Conservation (phyloP, 2,329 filamentous ascomycete species). For the Aspergillus pseudoglaucus region DNA sequence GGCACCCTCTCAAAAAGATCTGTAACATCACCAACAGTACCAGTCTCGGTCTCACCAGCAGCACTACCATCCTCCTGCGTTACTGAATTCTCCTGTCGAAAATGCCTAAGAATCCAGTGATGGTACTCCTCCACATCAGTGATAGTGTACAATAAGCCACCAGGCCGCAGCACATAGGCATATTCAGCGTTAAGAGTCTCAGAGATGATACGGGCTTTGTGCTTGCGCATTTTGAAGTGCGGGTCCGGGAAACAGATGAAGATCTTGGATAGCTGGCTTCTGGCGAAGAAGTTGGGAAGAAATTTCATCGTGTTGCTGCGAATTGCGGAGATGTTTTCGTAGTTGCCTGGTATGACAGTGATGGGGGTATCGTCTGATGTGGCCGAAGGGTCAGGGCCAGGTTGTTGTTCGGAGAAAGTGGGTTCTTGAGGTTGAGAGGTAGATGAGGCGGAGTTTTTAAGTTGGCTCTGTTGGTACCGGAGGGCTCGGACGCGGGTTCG, state of each 20-base stretch:
- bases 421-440: constrained; percentile 1
- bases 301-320: constrained; percentile 99
- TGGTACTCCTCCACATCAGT: constrained; percentile 95
- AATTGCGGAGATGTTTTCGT: constrained; percentile 82
- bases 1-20: constrained; percentile 68
- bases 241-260: constrained; percentile 99
- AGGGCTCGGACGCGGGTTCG: constrained; percentile 79
- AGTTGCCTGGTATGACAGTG: constrained; percentile 40
- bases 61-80: constrained; percentile 53
- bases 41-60: constrained; percentile 64
- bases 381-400: constrained; percentile 1
- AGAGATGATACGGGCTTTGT: constrained; percentile 92
- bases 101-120: constrained; percentile 85
- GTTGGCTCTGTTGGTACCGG: constrained; percentile 42
- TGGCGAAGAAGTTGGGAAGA: constrained; percentile 91
- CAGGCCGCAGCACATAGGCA: constrained; percentile 74
- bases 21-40: constrained; percentile 57
- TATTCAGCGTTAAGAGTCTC: constrained; percentile 87
- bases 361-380: constrained; percentile 3
- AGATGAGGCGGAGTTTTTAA: constrained; percentile 9
- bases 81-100: constrained; percentile 53
- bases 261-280: constrained; percentile 74
- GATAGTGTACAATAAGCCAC: constrained; percentile 89
- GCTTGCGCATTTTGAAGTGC: constrained; percentile 95
- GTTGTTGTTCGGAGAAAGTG: not conserved